Percentiles rank a stretch among this genome's conserved stretches.
These are phyloP conservation scores for Naegleria lovaniensis DNA, from an alignment of 208 protist species.

Conservation along the genomic window DNA sequence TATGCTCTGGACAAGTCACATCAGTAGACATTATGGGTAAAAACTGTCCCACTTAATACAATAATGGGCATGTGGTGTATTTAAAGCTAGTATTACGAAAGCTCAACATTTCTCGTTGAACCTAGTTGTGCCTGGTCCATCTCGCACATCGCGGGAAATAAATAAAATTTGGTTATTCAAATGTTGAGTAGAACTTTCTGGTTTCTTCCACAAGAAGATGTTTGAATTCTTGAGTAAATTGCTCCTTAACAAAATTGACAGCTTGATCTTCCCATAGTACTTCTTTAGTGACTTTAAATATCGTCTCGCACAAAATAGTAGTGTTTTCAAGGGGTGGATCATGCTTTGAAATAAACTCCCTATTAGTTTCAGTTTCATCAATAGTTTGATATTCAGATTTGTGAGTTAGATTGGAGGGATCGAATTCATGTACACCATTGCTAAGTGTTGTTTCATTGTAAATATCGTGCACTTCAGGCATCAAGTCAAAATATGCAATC, in stretches of 20 bases:
- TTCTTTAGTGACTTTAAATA: not conserved
- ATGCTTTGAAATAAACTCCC: not conserved
- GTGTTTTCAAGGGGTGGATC: not conserved
- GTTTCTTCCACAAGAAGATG: not conserved
- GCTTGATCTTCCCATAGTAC: not conserved
- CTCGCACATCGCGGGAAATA: too few species aligned
- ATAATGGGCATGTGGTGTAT: too few species aligned
- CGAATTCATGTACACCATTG: not conserved
- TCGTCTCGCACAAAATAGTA: not conserved
- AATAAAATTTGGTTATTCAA: too few species aligned
- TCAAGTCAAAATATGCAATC: not conserved
- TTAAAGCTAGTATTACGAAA: too few species aligned
- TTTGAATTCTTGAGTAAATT: not conserved
- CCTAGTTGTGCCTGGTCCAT: too few species aligned
- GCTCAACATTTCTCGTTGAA: too few species aligned
- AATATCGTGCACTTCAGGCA: not conserved
- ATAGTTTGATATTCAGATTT: not conserved
- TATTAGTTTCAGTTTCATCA: not conserved
- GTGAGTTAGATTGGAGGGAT: not conserved
- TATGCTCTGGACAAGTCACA: too few species aligned
- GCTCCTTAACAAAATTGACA: not conserved
- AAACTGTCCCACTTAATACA: too few species aligned
- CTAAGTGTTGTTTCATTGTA: not conserved
- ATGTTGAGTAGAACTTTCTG: too few species aligned
- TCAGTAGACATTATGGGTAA: too few species aligned